Conservation (phyloP, 306 rosid genomes). For the Gastrolobium bilobum region DNA sequence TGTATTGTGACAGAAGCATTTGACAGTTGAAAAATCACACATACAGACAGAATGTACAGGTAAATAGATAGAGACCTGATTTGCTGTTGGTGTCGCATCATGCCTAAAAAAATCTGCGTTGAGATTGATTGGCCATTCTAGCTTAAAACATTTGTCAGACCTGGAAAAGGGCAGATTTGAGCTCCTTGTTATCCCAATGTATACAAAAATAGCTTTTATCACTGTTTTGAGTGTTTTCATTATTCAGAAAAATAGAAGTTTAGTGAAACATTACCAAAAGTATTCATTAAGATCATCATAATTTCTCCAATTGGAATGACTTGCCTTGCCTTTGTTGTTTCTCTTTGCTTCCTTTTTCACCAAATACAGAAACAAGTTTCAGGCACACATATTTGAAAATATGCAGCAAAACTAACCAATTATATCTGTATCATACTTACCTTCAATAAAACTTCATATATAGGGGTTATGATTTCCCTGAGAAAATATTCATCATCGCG, state of each 20-base stretch:
- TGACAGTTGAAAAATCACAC: constrained; percentile 20
- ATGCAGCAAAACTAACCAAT: constrained; percentile 46
- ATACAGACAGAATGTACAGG: background rate
- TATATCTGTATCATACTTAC: constrained; percentile 54
- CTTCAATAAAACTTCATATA: constrained; percentile 73
- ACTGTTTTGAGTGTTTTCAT: constrained; percentile 26
- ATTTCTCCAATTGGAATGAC: constrained; percentile 98
- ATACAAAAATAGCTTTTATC: constrained; percentile 10
- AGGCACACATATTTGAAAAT: constrained; percentile 43
- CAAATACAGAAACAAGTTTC: constrained; percentile 50
- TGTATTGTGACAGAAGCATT: constrained; percentile 33
- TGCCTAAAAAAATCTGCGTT: constrained; percentile 83
- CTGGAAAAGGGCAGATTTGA: constrained; percentile 56
- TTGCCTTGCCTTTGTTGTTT: constrained; percentile 85
- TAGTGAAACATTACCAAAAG: constrained; percentile 71
- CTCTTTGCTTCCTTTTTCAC: constrained; percentile 89
- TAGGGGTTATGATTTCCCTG: constrained; percentile 74
- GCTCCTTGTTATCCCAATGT: constrained; percentile 37
- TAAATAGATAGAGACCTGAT: constrained; percentile 61
- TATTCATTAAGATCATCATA: constrained; percentile 98
- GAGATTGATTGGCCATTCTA: constrained; percentile 85
- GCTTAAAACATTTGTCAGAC: constrained; percentile 81
- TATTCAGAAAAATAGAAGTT: constrained; percentile 21
- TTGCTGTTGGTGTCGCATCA: constrained; percentile 56
- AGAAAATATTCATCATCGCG: constrained; percentile 77